phyloP scores from a whole-genome alignment of 2,329 filamentous ascomycete species.

The Claviceps cyperi region DNA sequence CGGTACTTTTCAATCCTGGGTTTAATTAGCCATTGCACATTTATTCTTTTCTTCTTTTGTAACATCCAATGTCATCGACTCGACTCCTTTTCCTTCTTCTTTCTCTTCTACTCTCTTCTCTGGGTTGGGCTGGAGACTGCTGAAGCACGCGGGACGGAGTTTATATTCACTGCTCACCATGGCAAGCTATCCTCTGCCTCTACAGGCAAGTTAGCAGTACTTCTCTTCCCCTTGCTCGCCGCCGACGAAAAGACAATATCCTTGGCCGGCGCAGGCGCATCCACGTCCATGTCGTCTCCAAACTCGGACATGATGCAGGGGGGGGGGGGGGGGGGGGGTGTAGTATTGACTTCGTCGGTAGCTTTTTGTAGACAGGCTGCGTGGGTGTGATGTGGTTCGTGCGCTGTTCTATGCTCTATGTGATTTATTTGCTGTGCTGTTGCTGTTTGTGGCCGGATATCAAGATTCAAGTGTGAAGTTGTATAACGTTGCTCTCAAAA shows the following conservation, averaged over 20 bases:
- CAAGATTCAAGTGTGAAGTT: too few species aligned
- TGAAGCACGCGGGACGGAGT: too few species aligned
- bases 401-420: neutral
- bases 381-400: neutral
- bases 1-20: slow-evolving; percentile 91
- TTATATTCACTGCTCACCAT: slow-evolving; percentile 43
- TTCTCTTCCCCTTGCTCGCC: slow-evolving; percentile 76
- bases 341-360: neutral
- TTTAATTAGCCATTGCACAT: neutral
- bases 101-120: neutral
- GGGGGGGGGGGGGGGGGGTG: too few species aligned
- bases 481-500: too few species aligned
- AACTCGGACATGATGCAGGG: slow-evolving; percentile 37
- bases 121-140: too few species aligned
- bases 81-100: neutral
- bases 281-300: slow-evolving; percentile 48
- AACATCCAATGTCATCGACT: too few species aligned
- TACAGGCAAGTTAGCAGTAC: slow-evolving; percentile 81
- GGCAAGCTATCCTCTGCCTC: slow-evolving; percentile 88
- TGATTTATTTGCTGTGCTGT: neutral
- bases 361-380: neutral
- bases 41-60: neutral
- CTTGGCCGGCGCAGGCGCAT: slow-evolving; percentile 30
- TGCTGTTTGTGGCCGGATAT: neutral
- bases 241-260: slow-evolving; percentile 58